Percentiles rank a stretch among this genome's conserved stretches.
Conservation (phyloP, 73 alveolate genomes). For the Uronychia binucleata region DNA sequence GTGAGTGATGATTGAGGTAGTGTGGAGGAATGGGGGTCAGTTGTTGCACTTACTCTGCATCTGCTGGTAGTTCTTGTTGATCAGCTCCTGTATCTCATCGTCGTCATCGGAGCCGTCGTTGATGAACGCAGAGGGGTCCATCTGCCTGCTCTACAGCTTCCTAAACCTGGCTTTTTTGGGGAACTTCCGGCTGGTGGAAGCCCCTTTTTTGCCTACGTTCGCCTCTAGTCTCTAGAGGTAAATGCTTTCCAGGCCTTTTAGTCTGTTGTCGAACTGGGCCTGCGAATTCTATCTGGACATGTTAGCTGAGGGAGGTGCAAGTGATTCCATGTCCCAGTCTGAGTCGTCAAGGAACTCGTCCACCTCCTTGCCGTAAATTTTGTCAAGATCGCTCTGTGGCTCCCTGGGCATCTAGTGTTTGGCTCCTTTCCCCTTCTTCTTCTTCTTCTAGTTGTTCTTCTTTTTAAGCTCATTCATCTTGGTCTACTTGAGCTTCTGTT, state of each 20-base stretch:
- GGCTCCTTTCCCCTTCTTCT: neutral
- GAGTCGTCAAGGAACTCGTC: slow-evolving; percentile 51
- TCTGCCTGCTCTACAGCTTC: slow-evolving; percentile 40
- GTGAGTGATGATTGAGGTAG: too few relatives aligned
- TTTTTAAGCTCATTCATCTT: slow-evolving; percentile 41
- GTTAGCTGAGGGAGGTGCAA: neutral
- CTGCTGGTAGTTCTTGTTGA: neutral
- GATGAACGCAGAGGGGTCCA: slow-evolving; percentile 24
- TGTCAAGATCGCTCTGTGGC: slow-evolving; percentile 27
- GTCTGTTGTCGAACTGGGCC: slow-evolving; percentile 17
- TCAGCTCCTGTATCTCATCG: neutral
- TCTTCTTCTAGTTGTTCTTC: neutral
- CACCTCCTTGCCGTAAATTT: slow-evolving; percentile 48
- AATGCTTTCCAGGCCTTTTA: slow-evolving; percentile 58
- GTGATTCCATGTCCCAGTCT: slow-evolving; percentile 49
- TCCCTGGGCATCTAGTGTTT: slow-evolving; percentile 11
- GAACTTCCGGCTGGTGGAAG: too few relatives aligned
- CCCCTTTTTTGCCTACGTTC: neutral
- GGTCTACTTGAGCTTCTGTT: slow-evolving; percentile 29
- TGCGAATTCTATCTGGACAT: neutral
- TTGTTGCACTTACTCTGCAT: neutral
- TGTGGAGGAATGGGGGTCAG: too few relatives aligned
- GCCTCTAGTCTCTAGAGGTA: slow-evolving; percentile 64
- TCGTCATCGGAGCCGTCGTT: neutral
- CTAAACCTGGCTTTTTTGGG: slow-evolving; percentile 32